A percentile compares a stretch with the other conserved stretches of the same genome.
These are phyloP conservation scores for Zymoseptoria passerinii DNA, from an alignment of 2,329 filamentous ascomycete genomes.

Conservation along the genomic window DNA sequence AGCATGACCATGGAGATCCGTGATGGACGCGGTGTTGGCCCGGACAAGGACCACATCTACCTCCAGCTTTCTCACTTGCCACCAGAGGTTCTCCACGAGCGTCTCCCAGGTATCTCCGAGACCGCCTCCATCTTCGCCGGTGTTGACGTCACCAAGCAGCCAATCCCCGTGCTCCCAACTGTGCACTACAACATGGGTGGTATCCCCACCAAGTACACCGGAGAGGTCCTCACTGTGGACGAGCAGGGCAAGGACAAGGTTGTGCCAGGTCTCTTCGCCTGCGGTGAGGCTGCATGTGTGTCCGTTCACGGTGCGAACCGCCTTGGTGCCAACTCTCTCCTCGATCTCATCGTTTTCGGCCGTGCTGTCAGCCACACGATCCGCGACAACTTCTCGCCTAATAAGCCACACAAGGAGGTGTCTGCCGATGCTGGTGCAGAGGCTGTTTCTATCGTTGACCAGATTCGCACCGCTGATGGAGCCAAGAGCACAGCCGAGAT, in stretches of 20 bases:
- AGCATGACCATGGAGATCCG: conserved; percentile 99
- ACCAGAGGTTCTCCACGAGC: conserved; percentile 83
- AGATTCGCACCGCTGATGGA: conserved; percentile 73
- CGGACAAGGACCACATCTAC: conserved; percentile 98
- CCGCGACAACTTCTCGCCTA: conserved; percentile 84
- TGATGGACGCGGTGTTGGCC: conserved; percentile 90
- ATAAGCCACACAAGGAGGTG: conserved; percentile 68
- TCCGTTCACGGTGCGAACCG: conserved; percentile 98
- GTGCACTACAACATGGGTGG: conserved; percentile 99
- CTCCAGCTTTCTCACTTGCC: conserved; percentile 95
- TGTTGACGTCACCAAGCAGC: conserved; percentile 94
- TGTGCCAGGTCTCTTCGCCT: conserved; percentile 90
- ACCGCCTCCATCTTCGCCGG: conserved; percentile 95
- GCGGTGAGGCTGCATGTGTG: conserved; percentile 93
- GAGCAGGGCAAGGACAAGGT: conserved; percentile 81
- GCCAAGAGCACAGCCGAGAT: conserved; percentile 83
- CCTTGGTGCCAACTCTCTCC: conserved; percentile 93
- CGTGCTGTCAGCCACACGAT: conserved; percentile 96
- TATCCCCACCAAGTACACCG: conserved; percentile 95
- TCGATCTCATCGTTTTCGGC: conserved; percentile 95
- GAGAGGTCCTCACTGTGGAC: conserved; percentile 87
- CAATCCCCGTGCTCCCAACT: conserved; percentile 90
- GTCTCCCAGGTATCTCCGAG: conserved; percentile 96
- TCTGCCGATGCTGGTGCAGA: conserved; percentile 80
- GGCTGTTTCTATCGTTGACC: conserved; percentile 77